Conservation (phyloP, 1,284 basidiomycete genomes). For the Ganoderma leucocontextum region DNA sequence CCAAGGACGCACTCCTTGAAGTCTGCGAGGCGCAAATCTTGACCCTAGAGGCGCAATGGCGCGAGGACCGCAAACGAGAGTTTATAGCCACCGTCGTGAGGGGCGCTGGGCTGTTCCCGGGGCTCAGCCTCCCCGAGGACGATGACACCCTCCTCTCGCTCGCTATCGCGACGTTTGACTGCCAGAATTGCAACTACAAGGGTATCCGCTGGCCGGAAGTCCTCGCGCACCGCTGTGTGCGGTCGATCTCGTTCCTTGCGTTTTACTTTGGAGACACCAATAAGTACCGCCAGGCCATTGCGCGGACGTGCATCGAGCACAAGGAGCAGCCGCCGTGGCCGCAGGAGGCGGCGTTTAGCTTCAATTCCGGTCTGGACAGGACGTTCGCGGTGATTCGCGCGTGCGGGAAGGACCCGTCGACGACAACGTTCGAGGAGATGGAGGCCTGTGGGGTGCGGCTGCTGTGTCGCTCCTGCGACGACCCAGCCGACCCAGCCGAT, state of each 20-base stretch:
- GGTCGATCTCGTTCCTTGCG: background rate
- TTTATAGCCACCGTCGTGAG: background rate
- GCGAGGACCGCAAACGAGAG: slow-evolving; percentile 4
- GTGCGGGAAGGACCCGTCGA: slow-evolving; percentile 50
- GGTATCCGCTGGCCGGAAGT: slow-evolving; percentile 21
- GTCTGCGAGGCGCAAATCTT: background rate
- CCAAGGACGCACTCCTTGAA: background rate
- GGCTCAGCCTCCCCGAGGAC: slow-evolving; percentile 1
- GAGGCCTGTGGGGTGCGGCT: slow-evolving; percentile 47
- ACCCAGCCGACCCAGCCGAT: background rate
- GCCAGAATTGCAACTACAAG: slow-evolving; percentile 8
- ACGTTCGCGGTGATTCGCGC: slow-evolving; percentile 44
- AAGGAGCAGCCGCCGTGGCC: background rate
- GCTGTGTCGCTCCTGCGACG: slow-evolving; percentile 7
- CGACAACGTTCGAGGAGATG: slow-evolving; percentile 52
- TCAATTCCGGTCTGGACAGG: slow-evolving; percentile 18
- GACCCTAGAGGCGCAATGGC: slow-evolving; percentile 6
- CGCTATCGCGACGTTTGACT: slow-evolving; percentile 19
- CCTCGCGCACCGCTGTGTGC: slow-evolving; percentile 20
- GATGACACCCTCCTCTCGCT: slow-evolving; percentile 6
- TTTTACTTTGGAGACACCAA: background rate
- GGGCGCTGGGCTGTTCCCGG: background rate
- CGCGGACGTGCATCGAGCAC: background rate
- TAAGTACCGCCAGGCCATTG: background rate
- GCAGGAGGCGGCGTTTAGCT: background rate